Conservation (phyloP, 306 rosid genomes). For the Fragaria nilgerrensis region DNA sequence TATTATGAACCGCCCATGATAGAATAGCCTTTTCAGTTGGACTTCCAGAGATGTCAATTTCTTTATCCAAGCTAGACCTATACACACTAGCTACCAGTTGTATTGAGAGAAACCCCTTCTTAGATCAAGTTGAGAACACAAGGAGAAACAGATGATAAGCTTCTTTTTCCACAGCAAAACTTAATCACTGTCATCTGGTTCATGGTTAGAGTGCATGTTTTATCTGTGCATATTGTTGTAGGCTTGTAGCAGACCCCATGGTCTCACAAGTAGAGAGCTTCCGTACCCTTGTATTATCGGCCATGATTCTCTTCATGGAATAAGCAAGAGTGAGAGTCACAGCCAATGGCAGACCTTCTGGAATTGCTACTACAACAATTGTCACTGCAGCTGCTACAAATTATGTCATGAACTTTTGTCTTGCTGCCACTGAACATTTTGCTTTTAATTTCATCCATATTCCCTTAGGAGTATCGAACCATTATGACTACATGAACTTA, state of each 20-base stretch:
- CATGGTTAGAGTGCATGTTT: slow-evolving; percentile 47
- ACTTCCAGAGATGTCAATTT: slow-evolving; percentile 21
- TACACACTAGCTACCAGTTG: too few relatives aligned
- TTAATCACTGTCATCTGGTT: slow-evolving; percentile 46
- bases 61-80: too few relatives aligned
- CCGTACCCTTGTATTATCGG: slow-evolving; percentile 39
- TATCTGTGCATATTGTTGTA: slow-evolving; percentile 38
- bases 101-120: slow-evolving; percentile 18
- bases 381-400: slow-evolving; percentile 43
- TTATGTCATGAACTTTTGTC: slow-evolving; percentile 27
- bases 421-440: slow-evolving; percentile 27
- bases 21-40: slow-evolving; percentile 60
- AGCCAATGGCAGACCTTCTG: slow-evolving; percentile 40
- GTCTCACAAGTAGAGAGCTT: slow-evolving; percentile 54
- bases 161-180: slow-evolving; percentile 23
- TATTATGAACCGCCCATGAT: slow-evolving; percentile 29
- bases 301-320: slow-evolving; percentile 56
- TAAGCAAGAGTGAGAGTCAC: neutral
- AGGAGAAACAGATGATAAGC: slow-evolving; percentile 16
- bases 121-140: slow-evolving; percentile 5
- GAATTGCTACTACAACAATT: slow-evolving; percentile 49
- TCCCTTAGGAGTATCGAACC: slow-evolving; percentile 37
- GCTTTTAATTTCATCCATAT: slow-evolving; percentile 32
- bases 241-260: slow-evolving; percentile 44
- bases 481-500: slow-evolving; percentile 22